phyloP scores from a whole-genome alignment of 163 green algal species.

The Scenedesmus sp. region DNA sequence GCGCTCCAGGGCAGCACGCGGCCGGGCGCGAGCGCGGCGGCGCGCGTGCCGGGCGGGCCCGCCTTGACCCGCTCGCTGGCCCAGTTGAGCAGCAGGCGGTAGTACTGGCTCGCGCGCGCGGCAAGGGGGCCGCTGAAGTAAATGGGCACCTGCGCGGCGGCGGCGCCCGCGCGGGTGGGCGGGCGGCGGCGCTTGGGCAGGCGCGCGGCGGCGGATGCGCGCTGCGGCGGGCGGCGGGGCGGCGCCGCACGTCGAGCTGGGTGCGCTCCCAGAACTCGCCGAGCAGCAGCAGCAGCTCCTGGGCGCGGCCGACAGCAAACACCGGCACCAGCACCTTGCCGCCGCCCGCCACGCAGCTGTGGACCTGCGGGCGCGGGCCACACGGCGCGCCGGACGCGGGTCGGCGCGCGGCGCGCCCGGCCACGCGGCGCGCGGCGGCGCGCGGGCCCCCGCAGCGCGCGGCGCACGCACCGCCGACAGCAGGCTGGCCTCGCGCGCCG shows the following conservation, averaged over 20 bases:
- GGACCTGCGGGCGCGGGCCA: constrained; percentile 37
- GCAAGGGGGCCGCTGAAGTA: constrained; percentile 71
- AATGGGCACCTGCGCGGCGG: constrained; percentile 54
- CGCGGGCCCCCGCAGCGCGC: background rate
- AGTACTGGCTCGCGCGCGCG: constrained; percentile 67
- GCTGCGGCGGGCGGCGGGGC: background rate
- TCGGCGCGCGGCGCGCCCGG: too few relatives aligned
- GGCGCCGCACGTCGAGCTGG: constrained; percentile 40
- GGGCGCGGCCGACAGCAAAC: constrained; percentile 93
- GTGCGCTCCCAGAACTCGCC: constrained; percentile 64
- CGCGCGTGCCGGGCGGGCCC: background rate
- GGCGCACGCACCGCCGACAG: background rate
- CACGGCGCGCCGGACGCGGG: too few relatives aligned
- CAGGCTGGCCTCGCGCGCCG: constrained; percentile 2
- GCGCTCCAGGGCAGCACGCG: constrained; percentile 52
- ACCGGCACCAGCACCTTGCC: constrained; percentile 95
- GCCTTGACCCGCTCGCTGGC: constrained; percentile 53
- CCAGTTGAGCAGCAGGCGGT: constrained; percentile 74
- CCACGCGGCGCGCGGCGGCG: too few relatives aligned
- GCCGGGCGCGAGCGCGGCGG: constrained; percentile 55
- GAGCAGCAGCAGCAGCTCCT: constrained; percentile 75
- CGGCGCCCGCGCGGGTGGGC: background rate
- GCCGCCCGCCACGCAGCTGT: constrained; percentile 74
- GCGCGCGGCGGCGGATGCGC: background rate
- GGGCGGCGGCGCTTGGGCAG: background rate